Evolutionary conservation across 371 early-diverging fungal species (phyloP).

Genomic region (Mucor piriformis): DNA sequence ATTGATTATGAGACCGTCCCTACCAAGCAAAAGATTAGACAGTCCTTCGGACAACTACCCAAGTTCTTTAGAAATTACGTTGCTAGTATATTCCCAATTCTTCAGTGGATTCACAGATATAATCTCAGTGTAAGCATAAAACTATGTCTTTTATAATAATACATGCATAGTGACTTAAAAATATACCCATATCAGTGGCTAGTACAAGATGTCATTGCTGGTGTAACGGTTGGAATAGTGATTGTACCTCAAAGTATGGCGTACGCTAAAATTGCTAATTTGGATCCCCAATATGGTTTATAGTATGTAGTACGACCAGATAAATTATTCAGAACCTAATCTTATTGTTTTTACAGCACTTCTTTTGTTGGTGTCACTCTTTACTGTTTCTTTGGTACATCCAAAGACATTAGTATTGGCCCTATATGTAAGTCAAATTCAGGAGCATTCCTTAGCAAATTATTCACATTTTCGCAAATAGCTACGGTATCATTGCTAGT

Average conservation of each 20-base stretch:
- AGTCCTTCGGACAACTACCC: slow-evolving; percentile 2
- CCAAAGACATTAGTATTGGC: slow-evolving; percentile 86
- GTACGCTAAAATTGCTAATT: slow-evolving; percentile 80
- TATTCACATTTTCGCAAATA: background rate
- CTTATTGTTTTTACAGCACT: slow-evolving; percentile 25
- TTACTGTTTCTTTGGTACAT: slow-evolving; percentile 78
- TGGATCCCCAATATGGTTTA: slow-evolving; percentile 60
- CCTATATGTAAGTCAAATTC: slow-evolving; percentile 56
- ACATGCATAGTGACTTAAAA: background rate
- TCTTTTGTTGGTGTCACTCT: slow-evolving; percentile 37
- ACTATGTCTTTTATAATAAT: background rate
- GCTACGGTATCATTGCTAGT: slow-evolving; percentile 83
- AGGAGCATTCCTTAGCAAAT: background rate
- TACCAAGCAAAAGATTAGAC: background rate
- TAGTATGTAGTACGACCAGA: slow-evolving; percentile 57
- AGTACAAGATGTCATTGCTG: slow-evolving; percentile 81
- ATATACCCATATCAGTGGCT: slow-evolving; percentile 59
- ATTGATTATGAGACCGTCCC: slow-evolving; percentile 9
- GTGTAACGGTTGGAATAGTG: slow-evolving; percentile 83
- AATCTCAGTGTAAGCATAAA: slow-evolving; percentile 28
- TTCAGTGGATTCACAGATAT: slow-evolving; percentile 37
- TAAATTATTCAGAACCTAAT: background rate
- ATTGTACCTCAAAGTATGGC: slow-evolving; percentile 87
- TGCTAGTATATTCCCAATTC: slow-evolving; percentile 13
- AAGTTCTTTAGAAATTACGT: slow-evolving; percentile 6